These are phyloP conservation scores for Tuber borchii DNA, from an alignment of 495 filamentous ascomycete species.

Conservation along the genomic window DNA sequence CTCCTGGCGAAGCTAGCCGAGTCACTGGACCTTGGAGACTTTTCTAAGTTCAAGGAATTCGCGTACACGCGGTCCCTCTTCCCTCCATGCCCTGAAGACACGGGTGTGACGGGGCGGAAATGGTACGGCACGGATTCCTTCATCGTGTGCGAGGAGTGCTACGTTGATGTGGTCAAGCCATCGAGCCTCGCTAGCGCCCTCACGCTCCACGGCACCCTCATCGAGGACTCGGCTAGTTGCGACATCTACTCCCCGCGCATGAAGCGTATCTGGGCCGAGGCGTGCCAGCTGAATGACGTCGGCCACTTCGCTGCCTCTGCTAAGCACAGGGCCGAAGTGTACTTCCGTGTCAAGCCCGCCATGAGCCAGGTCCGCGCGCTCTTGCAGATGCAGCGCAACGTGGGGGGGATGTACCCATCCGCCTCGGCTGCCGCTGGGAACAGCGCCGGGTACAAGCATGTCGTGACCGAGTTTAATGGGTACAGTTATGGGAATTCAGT, in stretches of 20 bases:
- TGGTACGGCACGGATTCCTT: not conserved
- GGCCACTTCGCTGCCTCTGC: not conserved
- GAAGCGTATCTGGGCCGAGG: not conserved
- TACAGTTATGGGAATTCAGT: not conserved
- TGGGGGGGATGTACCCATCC: not conserved
- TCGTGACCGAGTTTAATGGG: not conserved
- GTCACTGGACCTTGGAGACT: not conserved
- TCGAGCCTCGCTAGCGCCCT: not conserved
- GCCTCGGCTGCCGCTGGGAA: not conserved
- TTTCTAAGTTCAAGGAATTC: not conserved
- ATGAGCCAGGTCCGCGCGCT: not conserved
- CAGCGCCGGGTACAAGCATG: not conserved
- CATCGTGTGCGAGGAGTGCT: not conserved
- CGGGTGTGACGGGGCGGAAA: not conserved
- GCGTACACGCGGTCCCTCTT: not conserved
- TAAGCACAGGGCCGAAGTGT: not conserved
- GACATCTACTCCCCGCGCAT: conserved; percentile 1
- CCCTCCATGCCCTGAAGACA: not conserved
- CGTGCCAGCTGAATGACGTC: not conserved
- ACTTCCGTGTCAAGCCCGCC: not conserved
- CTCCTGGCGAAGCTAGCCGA: not conserved
- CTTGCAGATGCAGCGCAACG: not conserved
- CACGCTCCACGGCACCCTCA: not conserved
- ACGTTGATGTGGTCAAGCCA: not conserved
- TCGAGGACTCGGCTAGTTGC: not conserved